Conservation (phyloP, 78 protist genomes). For the Tieghemostelium lacteum region DNA sequence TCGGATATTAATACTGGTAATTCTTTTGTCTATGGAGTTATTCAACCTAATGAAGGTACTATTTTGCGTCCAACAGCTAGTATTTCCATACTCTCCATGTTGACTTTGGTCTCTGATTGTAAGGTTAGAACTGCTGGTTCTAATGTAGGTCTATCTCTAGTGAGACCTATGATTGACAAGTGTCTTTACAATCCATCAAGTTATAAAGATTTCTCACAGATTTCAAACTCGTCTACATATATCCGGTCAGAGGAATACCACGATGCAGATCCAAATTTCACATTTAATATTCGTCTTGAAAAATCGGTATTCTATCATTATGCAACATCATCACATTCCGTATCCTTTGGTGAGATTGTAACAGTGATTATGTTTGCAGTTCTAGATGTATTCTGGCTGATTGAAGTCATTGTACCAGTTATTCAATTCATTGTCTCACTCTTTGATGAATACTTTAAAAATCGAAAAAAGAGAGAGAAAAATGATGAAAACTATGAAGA, state of each 20-base stretch:
- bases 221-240: slow-evolving; percentile 44
- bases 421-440: no score
- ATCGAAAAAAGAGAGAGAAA: no score
- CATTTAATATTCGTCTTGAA: slow-evolving; percentile 25
- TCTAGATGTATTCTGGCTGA: slow-evolving; percentile 64
- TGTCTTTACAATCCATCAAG: slow-evolving; percentile 23
- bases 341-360: slow-evolving; percentile 67
- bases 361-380: slow-evolving; percentile 68
- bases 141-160: slow-evolving; percentile 18
- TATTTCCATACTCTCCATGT: slow-evolving; percentile 38
- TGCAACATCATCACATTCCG: slow-evolving; percentile 42
- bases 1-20: slow-evolving; percentile 23
- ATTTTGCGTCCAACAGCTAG: slow-evolving; percentile 39
- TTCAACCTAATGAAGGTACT: slow-evolving; percentile 47
- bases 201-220: slow-evolving; percentile 39
- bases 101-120: slow-evolving; percentile 56
- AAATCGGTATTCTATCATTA: slow-evolving; percentile 55
- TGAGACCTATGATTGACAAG: slow-evolving; percentile 65
- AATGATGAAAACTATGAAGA: no score
- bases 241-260: slow-evolving; percentile 17
- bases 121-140: slow-evolving; percentile 15
- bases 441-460: no score
- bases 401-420: slow-evolving; percentile 45
- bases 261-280: slow-evolving; percentile 22
- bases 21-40: slow-evolving; percentile 46